Base-by-base conservation (phyloP, 2,329 filamentous ascomycete genomes). In the Aspergillus floridensis region DNA sequence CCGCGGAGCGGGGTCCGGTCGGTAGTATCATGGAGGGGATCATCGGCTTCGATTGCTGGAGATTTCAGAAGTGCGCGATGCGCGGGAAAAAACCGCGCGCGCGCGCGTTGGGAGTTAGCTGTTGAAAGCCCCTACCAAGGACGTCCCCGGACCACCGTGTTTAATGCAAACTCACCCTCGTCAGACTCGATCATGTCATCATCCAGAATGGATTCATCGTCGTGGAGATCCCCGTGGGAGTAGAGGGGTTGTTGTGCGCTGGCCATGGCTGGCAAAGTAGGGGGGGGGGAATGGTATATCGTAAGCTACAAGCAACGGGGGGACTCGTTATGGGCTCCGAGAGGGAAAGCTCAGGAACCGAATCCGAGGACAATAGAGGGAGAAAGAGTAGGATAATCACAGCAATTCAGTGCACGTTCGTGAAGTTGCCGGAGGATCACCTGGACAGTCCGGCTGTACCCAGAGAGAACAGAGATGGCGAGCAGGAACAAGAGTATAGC, bases 41-140 rank as follows among this genome's bases (percentile, higher is more conserved):
- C 92, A 72, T 97, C 93, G 70, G 96, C 92, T 75, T 97, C 92
- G 70, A 97, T 87, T 68, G 92, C 91, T 71, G 90, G 32, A 46
- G 41, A 47, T 32, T 21, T 12, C 26, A 19, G 49, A 14, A 16
- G 44, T 26, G 16, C 10, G 44, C 38, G 24, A 49, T 50, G 49
- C 49, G 35, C 52, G 26, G 41, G 44, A 35, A 12, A 16, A 2
- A 5, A 5, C 1, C 4, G 3, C 31, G 2, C 10, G 32, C 38
- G 21, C 54, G 14, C 4, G 11, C 46, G 49, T n/a, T 21, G 16
- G 8, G 31, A n/a, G 14, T 41, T 24, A 47, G 48, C 12, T 58
- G 31, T 48, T 38, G 32, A 41, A n/a, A 11, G 3, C 29, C 44
- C 22, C 22, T 22, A 22, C 22, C 22, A 22, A 22, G 22, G 22